Base-by-base conservation (phyloP, 1,284 basidiomycete genomes). In the Trametes pubescens region DNA sequence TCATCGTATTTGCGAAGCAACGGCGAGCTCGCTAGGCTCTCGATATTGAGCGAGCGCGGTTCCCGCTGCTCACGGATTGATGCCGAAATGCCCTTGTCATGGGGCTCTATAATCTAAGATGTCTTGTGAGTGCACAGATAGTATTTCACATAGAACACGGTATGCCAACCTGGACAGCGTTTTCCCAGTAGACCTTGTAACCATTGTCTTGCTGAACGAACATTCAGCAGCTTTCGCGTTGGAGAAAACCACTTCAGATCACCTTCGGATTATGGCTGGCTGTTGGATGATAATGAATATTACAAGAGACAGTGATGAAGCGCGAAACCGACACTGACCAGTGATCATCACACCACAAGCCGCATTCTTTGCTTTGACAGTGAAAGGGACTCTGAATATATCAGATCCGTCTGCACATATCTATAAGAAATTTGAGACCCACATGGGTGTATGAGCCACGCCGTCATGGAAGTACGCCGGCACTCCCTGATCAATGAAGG, bases 331-430 rank as follows among this genome's bases (percentile, higher is more conserved):
- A 47, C 10, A 67, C 76, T 26, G 58, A 89, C 91, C 90, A 66
- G 94, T 95, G 59, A 95, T 91, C 94, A 95, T 95, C 4, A 95
- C 86, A 29, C 94, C 93, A 62, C 90, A 91, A 3, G 89, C 89
- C 8, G 93, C 92, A 21, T 79, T 78, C 44, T 93, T 73, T 54
- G 75, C 80, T 69, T 86, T 88, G 16, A 94, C 84, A 37, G 85
- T 84, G 74, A 94, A 95, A 0, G 94, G 94, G 8, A 95, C 90
- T 73, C 90, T 92, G 62, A 4, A 2, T 6, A 24, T 8, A 4
- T 34, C 35, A 2, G 35, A 34, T 44, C 38, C n/a, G 55, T 11
- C 22, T n/a, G 35, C 57, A 26, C 18, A 43, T 18, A 2, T n/a
- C 22, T 9, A 11, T 24, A 37, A 13, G 0, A 26, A 18, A 53